These are phyloP conservation scores for Cladosporium velox DNA, from an alignment of 2,329 filamentous ascomycete species.

Conservation along the genomic window DNA sequence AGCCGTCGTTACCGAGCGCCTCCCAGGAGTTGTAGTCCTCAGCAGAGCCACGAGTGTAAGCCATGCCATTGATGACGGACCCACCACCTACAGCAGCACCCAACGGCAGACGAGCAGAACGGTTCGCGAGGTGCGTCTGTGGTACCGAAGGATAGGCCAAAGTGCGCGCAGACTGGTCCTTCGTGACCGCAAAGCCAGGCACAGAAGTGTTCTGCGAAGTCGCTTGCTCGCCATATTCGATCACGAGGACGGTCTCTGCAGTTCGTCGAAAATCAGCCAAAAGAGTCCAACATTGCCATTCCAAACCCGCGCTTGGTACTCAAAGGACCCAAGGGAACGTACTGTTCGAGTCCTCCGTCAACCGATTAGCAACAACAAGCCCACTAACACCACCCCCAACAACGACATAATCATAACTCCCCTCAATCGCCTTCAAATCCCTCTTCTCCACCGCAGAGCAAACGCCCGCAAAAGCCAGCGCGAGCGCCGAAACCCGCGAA, in stretches of 20 bases:
- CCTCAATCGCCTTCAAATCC: constrained; percentile 1
- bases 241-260: constrained; percentile 12
- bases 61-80: constrained; percentile 15
- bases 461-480: not conserved
- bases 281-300: too few relatives aligned
- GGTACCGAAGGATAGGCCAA: constrained; percentile 6
- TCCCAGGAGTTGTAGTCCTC: constrained; percentile 33
- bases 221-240: constrained; percentile 16
- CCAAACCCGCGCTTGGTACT: too few relatives aligned
- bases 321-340: not conserved
- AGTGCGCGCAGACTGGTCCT: constrained; percentile 12
- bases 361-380: constrained; percentile 41
- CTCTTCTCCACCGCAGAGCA: constrained; percentile 8
- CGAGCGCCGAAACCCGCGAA: not conserved
- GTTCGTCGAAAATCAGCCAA: not conserved
- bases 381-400: constrained; percentile 44
- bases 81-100: constrained; percentile 12
- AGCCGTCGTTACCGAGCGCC: constrained; percentile 38
- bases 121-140: constrained; percentile 11
- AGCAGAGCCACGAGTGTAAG: constrained; percentile 12
- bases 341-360: constrained; percentile 27
- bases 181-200: constrained; percentile 5
- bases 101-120: not conserved
- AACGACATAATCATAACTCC: constrained; percentile 41
- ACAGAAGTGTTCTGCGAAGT: constrained; percentile 15